Evolutionary conservation across 169 alveolate species (phyloP).

Genomic region (Cyclospora cayetanensis): DNA sequence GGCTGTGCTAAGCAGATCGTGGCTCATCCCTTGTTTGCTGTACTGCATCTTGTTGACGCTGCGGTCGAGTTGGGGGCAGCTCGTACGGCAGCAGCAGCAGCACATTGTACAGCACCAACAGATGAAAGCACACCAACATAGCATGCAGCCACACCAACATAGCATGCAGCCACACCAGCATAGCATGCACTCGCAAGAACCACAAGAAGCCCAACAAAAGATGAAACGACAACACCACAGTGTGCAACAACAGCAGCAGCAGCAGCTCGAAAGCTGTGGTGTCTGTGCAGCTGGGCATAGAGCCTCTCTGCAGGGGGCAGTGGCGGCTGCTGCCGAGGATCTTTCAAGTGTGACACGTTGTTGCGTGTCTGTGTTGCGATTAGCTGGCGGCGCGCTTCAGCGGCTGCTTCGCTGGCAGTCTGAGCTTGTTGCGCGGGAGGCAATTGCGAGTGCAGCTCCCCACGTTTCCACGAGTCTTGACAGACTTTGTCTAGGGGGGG

Average conservation of each 20-base stretch:
- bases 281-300: too few relatives aligned
- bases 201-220: background rate
- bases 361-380: slow-evolving; percentile 20
- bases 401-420: slow-evolving; percentile 41
- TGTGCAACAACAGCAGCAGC: background rate
- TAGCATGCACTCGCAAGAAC: too few relatives aligned
- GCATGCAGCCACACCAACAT: background rate
- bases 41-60: background rate
- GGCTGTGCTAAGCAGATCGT: background rate
- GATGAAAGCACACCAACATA: background rate
- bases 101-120: background rate
- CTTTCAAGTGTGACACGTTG: background rate
- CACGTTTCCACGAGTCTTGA: background rate
- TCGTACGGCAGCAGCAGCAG: slow-evolving; percentile 18
- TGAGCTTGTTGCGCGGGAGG: slow-evolving; percentile 16
- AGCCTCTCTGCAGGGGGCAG: too few relatives aligned
- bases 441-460: background rate
- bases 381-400: slow-evolving; percentile 11
- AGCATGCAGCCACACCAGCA: background rate
- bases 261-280: too few relatives aligned
- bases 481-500: background rate
- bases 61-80: background rate
- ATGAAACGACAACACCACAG: background rate
- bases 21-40: slow-evolving; percentile 26
- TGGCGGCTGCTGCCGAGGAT: slow-evolving; percentile 41